Evolutionary conservation across 2,329 filamentous ascomycete species (phyloP).

Genomic region (Ascomycota sp.): DNA sequence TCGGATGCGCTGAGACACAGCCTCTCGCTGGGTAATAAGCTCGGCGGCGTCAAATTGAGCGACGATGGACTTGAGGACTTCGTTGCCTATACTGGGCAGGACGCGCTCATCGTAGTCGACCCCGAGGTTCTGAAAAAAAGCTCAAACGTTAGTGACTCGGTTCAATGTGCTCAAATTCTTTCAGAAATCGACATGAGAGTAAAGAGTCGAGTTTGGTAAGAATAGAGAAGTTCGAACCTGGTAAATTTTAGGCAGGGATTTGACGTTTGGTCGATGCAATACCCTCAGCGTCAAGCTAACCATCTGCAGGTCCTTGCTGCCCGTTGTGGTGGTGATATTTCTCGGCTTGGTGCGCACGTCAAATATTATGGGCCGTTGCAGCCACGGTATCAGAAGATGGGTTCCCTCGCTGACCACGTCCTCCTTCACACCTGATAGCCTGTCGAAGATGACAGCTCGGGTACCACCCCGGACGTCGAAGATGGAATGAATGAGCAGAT

Average conservation of each 20-base stretch:
- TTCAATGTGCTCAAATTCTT: too few relatives aligned
- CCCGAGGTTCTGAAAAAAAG: constrained; percentile 56
- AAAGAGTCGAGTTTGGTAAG: neutral
- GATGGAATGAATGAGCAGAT: constrained; percentile 53
- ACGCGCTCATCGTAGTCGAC: constrained; percentile 97
- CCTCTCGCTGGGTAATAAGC: constrained; percentile 95
- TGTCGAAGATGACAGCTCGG: constrained; percentile 94
- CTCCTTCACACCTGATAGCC: constrained; percentile 78
- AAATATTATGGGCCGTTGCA: constrained; percentile 84
- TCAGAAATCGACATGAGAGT: neutral
- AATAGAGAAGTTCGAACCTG: constrained; percentile 40
- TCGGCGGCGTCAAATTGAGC: constrained; percentile 97
- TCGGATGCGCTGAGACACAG: constrained; percentile 85
- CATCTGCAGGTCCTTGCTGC: constrained; percentile 98
- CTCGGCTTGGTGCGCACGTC: constrained; percentile 93
- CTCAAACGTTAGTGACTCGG: too few relatives aligned
- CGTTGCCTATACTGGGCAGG: constrained; percentile 93
- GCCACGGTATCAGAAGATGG: constrained; percentile 86
- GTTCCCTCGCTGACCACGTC: constrained; percentile 85
- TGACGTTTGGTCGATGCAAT: constrained; percentile 80
- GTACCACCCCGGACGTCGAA: constrained; percentile 95
- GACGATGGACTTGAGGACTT: constrained; percentile 95
- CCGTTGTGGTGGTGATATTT: constrained; percentile 92
- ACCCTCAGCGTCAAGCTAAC: constrained; percentile 94
- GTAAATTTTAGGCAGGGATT: constrained; percentile 88